These are phyloP conservation scores for Trichothecium roseum DNA, from an alignment of 2,329 filamentous ascomycete genomes.

Conservation along the genomic window DNA sequence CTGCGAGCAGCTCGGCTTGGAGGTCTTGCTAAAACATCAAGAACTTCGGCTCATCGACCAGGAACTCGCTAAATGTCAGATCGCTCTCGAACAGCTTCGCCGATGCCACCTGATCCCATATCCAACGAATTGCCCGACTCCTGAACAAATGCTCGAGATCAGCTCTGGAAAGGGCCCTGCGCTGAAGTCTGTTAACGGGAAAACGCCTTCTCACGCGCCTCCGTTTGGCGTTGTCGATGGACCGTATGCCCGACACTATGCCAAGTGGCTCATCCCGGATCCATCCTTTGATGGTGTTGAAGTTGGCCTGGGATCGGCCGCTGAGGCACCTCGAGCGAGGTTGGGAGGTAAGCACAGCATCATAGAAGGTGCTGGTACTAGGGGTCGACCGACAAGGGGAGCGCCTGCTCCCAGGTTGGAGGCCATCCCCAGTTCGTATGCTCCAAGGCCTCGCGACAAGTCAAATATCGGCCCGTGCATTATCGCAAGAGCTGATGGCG, in stretches of 20 bases:
- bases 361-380: conserved; percentile 30
- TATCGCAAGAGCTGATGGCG: conserved; percentile 75
- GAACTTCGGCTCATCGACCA: conserved; percentile 91
- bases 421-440: conserved; percentile 59
- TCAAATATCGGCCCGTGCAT: conserved; percentile 76
- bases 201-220: conserved; percentile 66
- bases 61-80: conserved; percentile 90
- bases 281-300: conserved; percentile 68
- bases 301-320: conserved; percentile 31
- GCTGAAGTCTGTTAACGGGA: conserved; percentile 50
- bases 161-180: conserved; percentile 66
- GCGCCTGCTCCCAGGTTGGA: conserved; percentile 53
- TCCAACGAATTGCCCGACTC: conserved; percentile 58
- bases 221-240: conserved; percentile 88
- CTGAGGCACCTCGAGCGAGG: conserved; percentile 39
- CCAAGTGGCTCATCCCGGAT: conserved; percentile 89
- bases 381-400: conserved; percentile 38
- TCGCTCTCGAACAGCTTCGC: conserved; percentile 85
- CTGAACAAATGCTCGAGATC: conserved; percentile 58
- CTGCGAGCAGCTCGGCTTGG: conserved; percentile 67
- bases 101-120: conserved; percentile 89
- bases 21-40: conserved; percentile 88
- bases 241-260: conserved; percentile 88
- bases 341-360: conserved; percentile 68
- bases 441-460: conserved; percentile 46